Conservation (phyloP, 768 basidiomycete species). For the Tylopilus vinaceipallidus region DNA sequence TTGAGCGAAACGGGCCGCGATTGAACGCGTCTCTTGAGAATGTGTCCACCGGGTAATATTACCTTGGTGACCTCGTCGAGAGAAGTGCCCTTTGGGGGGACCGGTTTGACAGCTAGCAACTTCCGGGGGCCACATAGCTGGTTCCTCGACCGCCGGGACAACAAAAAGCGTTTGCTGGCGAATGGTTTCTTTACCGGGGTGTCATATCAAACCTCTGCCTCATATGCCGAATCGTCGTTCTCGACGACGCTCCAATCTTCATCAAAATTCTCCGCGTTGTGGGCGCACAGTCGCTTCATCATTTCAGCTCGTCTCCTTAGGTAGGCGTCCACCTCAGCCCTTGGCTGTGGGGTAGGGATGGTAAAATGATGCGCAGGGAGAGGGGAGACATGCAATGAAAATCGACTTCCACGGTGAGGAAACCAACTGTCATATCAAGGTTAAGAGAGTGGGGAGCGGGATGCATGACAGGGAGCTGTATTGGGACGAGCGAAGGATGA, state of each 20-base stretch:
- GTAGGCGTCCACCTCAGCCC: conserved; percentile 35
- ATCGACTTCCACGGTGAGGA: no score
- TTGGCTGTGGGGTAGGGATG: conserved; percentile 32
- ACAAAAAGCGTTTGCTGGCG: conserved; percentile 18
- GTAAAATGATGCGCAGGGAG: conserved; percentile 32
- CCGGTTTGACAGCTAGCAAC: conserved; percentile 15
- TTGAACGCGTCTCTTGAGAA: conserved; percentile 71
- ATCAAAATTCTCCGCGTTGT: conserved; percentile 49
- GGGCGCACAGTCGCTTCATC: conserved; percentile 57
- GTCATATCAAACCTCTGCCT: conserved; percentile 42
- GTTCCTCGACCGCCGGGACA: conserved; percentile 29
- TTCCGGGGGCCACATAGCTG: conserved; percentile 31
- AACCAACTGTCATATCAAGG: no score
- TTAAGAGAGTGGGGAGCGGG: no score
- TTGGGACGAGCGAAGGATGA: no score
- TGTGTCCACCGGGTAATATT: conserved; percentile 74
- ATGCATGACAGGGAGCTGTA: no score
- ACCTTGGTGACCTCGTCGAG: conserved; percentile 63
- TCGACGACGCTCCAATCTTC: conserved; percentile 43
- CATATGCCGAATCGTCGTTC: conserved; percentile 53
- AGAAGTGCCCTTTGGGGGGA: conserved; percentile 40
- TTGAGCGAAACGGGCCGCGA: conserved; percentile 70
- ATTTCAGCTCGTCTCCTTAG: conserved; percentile 60
- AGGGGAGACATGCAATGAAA: conserved; percentile 37
- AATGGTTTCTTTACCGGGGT: conserved; percentile 34